Conservation (phyloP, 2,329 filamentous ascomycete species). For the Aschersonia sp. region DNA sequence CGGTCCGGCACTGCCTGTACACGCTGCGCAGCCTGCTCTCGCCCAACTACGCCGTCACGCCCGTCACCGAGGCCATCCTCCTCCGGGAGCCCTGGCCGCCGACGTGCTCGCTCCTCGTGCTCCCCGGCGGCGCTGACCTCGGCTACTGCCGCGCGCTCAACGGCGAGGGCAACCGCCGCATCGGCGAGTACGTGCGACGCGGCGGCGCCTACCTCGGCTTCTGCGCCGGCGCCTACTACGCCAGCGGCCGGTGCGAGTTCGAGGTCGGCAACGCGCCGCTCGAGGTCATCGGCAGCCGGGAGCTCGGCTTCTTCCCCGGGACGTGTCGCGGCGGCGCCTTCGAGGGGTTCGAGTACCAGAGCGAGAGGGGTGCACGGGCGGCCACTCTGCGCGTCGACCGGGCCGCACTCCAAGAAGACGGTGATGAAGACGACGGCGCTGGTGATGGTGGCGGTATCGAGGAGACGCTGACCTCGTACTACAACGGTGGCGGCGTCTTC, state of each 20-base stretch:
- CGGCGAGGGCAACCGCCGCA: constrained; percentile 72
- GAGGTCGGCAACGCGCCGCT: constrained; percentile 66
- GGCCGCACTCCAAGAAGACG: constrained; percentile 28
- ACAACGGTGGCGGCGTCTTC: constrained; percentile 90
- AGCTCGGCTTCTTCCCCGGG: constrained; percentile 80
- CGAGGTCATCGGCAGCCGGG: constrained; percentile 73
- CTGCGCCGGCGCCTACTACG: constrained; percentile 93
- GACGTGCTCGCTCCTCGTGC: constrained; percentile 76
- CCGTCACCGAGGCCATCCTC: constrained; percentile 62
- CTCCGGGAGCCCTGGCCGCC: constrained; percentile 84
- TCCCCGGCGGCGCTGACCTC: constrained; percentile 88
- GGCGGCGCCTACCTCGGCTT: constrained; percentile 83
- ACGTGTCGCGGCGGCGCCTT: constrained; percentile 78
- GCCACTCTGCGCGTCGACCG: constrained; percentile 51
- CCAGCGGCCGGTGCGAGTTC: constrained; percentile 69
- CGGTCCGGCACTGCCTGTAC: constrained; percentile 78
- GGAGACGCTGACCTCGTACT: constrained; percentile 61
- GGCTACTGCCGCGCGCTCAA: constrained; percentile 82
- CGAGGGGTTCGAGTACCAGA: constrained; percentile 77
- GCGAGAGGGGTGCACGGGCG: constrained; percentile 69
- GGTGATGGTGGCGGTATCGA: constrained; percentile 30
- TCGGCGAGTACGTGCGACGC: constrained; percentile 69
- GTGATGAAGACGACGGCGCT: too few relatives aligned
- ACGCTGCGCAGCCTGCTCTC: constrained; percentile 74
- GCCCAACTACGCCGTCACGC: constrained; percentile 84